Evolutionary conservation across 768 basidiomycete species (phyloP), one percentile per base, ranked within the genome.

Genomic region (Solioccasus polychromus): DNA sequence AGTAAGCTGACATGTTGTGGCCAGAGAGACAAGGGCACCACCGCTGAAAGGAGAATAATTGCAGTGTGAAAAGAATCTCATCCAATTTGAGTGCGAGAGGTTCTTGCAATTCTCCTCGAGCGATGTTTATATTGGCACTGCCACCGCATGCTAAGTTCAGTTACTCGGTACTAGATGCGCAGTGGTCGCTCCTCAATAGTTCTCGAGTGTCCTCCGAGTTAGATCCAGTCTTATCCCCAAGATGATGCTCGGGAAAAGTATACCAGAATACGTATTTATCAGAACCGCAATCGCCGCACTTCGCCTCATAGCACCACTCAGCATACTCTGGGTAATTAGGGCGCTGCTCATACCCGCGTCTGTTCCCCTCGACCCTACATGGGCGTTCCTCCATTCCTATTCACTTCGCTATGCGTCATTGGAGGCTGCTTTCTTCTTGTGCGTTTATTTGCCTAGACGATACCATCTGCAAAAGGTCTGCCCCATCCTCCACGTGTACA

Each of bases 241-340:
- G 41, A 46, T 36, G 30, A 79, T 79, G 77, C 67, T 79, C 38
- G 74, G 75, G n/a, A 70, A 69, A 51, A 71, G 62, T 34, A 42
- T 70, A 29, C 64, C 68, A 3, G 81, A 83, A 64, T 80, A 78
- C 57, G 48, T 80, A 46, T 73, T 77, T 54, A 82, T 85, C 39
- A 70, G 69, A 39, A 36, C 58, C 8, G 66, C 64, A 31, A 81
- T 85, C 39, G 26, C 63, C 8, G 57, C 48, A 7, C 69, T 84
- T 20, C 77, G 71, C 19, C 66, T 74, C 48, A 53, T 83, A 23
- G 71, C 77, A 0, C 81, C 81, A 14, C 56, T 70, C 30, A 80
- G 79, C 60, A 53, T 75, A 8, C 28, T 71, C 52, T 71, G 65
- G 52, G 49, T 73, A 9, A 48, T 54, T 22, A 57, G 59, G 26